Base-by-base conservation (phyloP, 1,284 basidiomycete species). In the Wolfiporia cocos region DNA sequence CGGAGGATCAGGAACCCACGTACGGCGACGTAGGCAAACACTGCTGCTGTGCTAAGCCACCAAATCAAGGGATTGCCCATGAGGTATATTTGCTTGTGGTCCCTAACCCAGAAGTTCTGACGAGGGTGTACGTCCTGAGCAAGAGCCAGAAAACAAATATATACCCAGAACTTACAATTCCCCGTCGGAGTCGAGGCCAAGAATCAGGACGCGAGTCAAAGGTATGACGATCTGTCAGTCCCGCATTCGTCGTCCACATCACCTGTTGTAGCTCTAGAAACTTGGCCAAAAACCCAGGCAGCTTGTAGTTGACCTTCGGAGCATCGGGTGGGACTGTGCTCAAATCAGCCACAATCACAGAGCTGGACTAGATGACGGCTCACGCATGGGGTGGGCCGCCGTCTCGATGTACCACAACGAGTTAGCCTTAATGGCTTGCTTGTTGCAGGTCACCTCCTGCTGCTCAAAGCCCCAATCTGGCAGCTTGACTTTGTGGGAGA, bases 161-260 rank as follows among this genome's bases (percentile, higher is more conserved):
- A 15, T n/a, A 34, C 4, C 5, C n/a, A 19, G 15, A 39, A 74
- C 88, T 69, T 49, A 92, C 91, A 59, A 99, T 99, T 29, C 96
- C 96, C 48, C 95, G 83, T 37, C 77, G 78, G 34, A 98, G 76
- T 43, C 78, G 70, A 7, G 95, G 94, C 96, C 96, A 99, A 0
- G 78, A 73, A 44, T 78, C 71, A 2, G 95, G 96, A 11, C 95
- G 75, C 22, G 95, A 98, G 61, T 98, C 95, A 58, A 88, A 99
- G 0, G 84, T 85, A 57, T 99, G 96, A 17, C 92, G 80, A 54
- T 96, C 93, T 0, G 95, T 98, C 46, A 99, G 67, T 0, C 92
- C 94, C 18, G 90, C 88, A 56, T 99, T 99, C 18, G 94, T 98
- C n/a, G 76, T 81, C 92, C 93, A 98, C 95, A 99, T 99, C 46